Conservation (phyloP, 129 eudicot species). For the Erigeron canadensis region DNA sequence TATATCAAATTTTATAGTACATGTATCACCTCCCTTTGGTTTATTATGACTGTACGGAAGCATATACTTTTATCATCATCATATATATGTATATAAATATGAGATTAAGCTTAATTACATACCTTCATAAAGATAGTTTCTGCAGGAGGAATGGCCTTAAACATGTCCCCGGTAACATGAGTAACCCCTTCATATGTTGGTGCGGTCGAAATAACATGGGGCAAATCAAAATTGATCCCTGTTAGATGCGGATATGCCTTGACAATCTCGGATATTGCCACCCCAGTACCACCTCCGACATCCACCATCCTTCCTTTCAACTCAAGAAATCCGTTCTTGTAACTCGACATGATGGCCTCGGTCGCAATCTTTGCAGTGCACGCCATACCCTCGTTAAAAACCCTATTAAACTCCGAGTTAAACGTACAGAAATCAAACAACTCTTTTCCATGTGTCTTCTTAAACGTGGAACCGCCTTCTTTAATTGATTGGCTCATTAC, state of each 20-base stretch:
- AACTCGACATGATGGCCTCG: not conserved
- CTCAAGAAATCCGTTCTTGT: conserved; percentile 16
- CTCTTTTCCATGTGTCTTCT: conserved; percentile 32
- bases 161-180: not conserved
- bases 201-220: conserved; percentile 10
- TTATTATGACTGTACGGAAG: no score
- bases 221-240: conserved; percentile 28
- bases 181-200: conserved; percentile 2
- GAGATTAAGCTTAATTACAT: conserved; percentile 17
- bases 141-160: conserved; percentile 26
- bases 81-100: no score
- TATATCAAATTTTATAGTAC: no score
- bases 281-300: conserved; percentile 39
- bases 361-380: conserved; percentile 20
- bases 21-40: no score
- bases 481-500: conserved; percentile 22
- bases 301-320: conserved; percentile 28
- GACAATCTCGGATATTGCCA: conserved; percentile 23
- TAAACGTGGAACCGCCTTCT: conserved; percentile 33
- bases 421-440: conserved; percentile 17
- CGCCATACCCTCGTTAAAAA: conserved; percentile 32
- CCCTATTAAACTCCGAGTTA: conserved; percentile 16
- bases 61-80: no score
- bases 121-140: conserved; percentile 36
- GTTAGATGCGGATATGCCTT: conserved; percentile 29